Conservation (phyloP, 495 filamentous ascomycete species). For the Penicillium maclennaniae region DNA sequence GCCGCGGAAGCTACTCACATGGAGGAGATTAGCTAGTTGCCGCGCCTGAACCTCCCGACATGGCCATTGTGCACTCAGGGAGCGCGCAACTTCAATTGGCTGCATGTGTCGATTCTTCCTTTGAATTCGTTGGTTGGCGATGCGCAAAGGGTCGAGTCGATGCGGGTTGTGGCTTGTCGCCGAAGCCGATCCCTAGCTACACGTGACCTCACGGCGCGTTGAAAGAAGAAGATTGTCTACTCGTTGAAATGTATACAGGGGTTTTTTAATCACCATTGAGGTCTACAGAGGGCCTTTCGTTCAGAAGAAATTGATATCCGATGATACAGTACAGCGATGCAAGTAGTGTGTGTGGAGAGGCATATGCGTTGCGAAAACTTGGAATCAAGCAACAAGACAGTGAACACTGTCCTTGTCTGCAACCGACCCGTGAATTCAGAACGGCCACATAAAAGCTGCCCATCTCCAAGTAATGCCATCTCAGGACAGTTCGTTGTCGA, state of each 20-base stretch:
- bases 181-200: constrained; percentile 1
- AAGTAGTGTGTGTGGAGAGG: constrained; percentile 11
- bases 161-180: neutral
- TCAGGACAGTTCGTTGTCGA: neutral
- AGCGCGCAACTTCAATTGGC: constrained; percentile 34
- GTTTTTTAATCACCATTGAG: neutral
- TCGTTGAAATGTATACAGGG: neutral
- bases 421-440: neutral
- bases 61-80: constrained; percentile 51
- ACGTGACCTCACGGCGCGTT: constrained; percentile 17
- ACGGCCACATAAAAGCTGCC: neutral
- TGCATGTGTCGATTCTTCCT: constrained; percentile 24
- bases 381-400: neutral
- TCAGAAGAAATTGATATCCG: constrained; percentile 8
- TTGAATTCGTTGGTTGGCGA: neutral
- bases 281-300: neutral
- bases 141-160: neutral
- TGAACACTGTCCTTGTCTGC: neutral
- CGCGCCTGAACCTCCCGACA: constrained; percentile 63
- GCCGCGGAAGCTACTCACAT: constrained; percentile 40
- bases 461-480: neutral
- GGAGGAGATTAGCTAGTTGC: constrained; percentile 58
- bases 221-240: neutral
- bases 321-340: constrained; percentile 19
- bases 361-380: constrained; percentile 1